Conservation (phyloP, 2,329 filamentous ascomycete species). For the Sclerotinia trifoliorum region DNA sequence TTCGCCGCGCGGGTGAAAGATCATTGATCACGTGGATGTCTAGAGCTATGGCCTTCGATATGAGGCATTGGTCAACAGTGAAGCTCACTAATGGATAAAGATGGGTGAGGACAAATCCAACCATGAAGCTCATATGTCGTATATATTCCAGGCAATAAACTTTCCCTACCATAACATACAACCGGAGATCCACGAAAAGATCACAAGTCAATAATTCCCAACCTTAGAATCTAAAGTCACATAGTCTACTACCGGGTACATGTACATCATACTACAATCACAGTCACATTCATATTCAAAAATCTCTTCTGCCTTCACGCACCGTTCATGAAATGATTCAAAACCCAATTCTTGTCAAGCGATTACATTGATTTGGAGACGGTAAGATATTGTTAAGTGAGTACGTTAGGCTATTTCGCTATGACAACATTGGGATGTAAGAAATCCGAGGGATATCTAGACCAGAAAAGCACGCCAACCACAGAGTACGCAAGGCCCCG, state of each 20-base stretch:
- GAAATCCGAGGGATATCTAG: conserved; percentile 36
- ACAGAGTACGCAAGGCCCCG: conserved; percentile 30
- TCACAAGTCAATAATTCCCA: too few relatives aligned
- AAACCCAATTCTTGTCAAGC: background rate
- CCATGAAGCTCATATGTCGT: too few relatives aligned
- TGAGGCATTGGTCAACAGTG: background rate
- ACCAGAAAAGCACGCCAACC: conserved; percentile 34
- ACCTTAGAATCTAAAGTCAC: too few relatives aligned
- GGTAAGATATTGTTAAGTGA: conserved; percentile 15
- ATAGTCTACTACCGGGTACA: background rate
- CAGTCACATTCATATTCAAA: background rate
- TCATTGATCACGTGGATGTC: background rate
- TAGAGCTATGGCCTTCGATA: background rate
- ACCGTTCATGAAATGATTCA: background rate
- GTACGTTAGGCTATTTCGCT: conserved; percentile 19
- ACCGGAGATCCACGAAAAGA: too few relatives aligned
- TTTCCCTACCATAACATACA: too few relatives aligned
- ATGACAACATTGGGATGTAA: conserved; percentile 19
- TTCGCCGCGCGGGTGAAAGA: background rate
- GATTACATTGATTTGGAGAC: conserved; percentile 13
- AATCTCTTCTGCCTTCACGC: background rate
- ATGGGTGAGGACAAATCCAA: too few relatives aligned
- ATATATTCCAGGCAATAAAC: too few relatives aligned
- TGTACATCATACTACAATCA: background rate
- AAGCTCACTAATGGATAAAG: too few relatives aligned